These are phyloP conservation scores for Sutorius australiensis DNA, from an alignment of 768 basidiomycete genomes.

Conservation along the genomic window DNA sequence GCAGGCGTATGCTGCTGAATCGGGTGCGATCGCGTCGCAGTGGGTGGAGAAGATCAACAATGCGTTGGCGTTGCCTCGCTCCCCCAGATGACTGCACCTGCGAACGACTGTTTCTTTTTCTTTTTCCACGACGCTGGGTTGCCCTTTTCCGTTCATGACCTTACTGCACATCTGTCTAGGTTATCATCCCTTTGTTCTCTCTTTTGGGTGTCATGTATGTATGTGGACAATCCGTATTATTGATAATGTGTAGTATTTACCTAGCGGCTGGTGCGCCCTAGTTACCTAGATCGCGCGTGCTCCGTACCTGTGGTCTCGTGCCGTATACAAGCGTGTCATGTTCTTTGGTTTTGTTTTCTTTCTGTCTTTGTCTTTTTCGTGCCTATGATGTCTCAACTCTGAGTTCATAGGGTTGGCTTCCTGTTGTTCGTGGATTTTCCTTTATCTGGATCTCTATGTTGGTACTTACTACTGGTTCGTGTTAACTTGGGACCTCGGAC, in stretches of 20 bases:
- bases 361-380: background rate
- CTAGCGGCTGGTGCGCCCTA: background rate
- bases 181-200: background rate
- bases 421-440: too few relatives aligned
- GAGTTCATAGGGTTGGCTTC: background rate
- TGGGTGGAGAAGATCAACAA: constrained; percentile 43
- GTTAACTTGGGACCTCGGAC: too few relatives aligned
- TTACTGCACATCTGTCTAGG: background rate
- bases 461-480: too few relatives aligned
- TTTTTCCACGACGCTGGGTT: background rate
- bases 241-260: background rate
- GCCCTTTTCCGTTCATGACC: background rate
- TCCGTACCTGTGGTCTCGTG: background rate
- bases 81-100: background rate
- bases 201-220: background rate
- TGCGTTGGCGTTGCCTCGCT: constrained; percentile 21
- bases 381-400: background rate
- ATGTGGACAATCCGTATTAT: background rate
- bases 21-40: constrained; percentile 29
- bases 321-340: background rate
- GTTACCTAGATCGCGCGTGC: background rate
- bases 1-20: constrained; percentile 40
- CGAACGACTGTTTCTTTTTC: background rate
- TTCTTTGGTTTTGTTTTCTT: background rate
- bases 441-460: too few relatives aligned